phyloP scores from a whole-genome alignment of 352 stramenopile species.

The Phytophthora crassamura region DNA sequence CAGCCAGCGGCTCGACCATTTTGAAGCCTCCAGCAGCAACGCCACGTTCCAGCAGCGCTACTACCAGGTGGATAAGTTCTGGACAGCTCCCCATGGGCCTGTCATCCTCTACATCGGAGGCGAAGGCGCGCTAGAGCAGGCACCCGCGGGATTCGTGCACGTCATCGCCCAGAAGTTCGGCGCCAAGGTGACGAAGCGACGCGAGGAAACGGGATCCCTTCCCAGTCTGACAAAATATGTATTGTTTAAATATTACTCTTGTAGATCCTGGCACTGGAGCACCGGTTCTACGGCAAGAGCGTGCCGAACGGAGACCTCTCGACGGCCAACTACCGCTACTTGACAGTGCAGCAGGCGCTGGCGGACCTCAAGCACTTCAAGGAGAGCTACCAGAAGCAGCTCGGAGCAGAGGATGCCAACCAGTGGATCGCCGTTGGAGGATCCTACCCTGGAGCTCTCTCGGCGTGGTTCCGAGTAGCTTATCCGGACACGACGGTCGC shows the following conservation, averaged over 20 bases:
- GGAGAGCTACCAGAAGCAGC: constrained; percentile 62
- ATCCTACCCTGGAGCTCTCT: constrained; percentile 84
- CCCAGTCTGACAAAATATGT: not conserved
- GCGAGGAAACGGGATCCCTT: not conserved
- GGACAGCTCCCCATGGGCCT: constrained; percentile 52
- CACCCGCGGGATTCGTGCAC: constrained; percentile 71
- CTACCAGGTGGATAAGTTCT: constrained; percentile 77
- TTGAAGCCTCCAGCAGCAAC: constrained; percentile 26
- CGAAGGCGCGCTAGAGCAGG: constrained; percentile 68
- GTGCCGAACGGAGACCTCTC: constrained; percentile 79
- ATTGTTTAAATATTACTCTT: constrained; percentile 1
- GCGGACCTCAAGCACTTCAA: constrained; percentile 88
- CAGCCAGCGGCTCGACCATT: constrained; percentile 75
- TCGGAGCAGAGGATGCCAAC: constrained; percentile 34
- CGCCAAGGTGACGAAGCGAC: constrained; percentile 55
- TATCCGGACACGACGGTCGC: constrained; percentile 84
- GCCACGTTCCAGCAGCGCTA: constrained; percentile 79
- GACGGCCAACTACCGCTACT: constrained; percentile 72
- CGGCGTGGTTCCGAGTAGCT: constrained; percentile 82
- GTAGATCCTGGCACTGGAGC: constrained; percentile 84
- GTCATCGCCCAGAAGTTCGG: constrained; percentile 78
- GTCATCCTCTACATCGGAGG: constrained; percentile 90
- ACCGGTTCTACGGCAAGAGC: constrained; percentile 90
- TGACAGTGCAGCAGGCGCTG: constrained; percentile 88
- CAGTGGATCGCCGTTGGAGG: constrained; percentile 84